These are phyloP conservation scores for Clavulina sp. DNA, from an alignment of 768 basidiomycete genomes.

Conservation along the genomic window DNA sequence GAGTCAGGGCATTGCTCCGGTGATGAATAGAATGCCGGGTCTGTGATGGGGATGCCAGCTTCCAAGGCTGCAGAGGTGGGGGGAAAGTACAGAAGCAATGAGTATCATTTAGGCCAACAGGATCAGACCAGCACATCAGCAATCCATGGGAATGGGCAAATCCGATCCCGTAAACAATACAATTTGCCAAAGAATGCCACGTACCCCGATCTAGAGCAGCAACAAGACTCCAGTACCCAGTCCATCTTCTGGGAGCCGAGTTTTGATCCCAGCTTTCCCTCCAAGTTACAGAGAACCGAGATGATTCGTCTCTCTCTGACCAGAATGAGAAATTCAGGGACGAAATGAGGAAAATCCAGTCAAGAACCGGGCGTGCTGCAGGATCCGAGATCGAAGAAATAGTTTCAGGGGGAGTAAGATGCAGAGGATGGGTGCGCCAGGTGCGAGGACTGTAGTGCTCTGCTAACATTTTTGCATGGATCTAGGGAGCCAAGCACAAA, in stretches of 20 bases:
- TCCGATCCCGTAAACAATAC: no score
- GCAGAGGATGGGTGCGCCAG: constrained; percentile 63
- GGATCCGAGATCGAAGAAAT: constrained; percentile 32
- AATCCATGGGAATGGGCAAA: no score
- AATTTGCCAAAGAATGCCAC: constrained; percentile 12
- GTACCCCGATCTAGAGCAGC: constrained; percentile 69
- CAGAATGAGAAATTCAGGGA: constrained; percentile 81
- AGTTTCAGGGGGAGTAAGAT: constrained; percentile 53
- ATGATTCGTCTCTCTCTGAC: constrained; percentile 44
- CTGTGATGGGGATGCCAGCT: constrained; percentile 56
- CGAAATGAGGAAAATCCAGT: constrained; percentile 84
- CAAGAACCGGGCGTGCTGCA: constrained; percentile 37
- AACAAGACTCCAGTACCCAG: constrained; percentile 72
- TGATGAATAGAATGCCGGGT: constrained; percentile 65
- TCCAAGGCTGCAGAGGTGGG: constrained; percentile 48
- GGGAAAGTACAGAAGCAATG: not conserved
- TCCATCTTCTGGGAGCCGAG: constrained; percentile 17
- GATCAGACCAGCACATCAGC: no score
- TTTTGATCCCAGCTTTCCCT: constrained; percentile 42
- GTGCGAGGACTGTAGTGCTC: constrained; percentile 64
- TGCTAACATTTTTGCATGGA: constrained; percentile 34
- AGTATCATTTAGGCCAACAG: not conserved
- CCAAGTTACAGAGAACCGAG: constrained; percentile 66
- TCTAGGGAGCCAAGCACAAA: constrained; percentile 31
- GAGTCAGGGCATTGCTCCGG: constrained; percentile 50